Evolutionary conservation across 306 rosid genomes (phyloP), one percentile per base, ranked within the genome.

Genomic region (Gynostemma pentaphyllum): DNA sequence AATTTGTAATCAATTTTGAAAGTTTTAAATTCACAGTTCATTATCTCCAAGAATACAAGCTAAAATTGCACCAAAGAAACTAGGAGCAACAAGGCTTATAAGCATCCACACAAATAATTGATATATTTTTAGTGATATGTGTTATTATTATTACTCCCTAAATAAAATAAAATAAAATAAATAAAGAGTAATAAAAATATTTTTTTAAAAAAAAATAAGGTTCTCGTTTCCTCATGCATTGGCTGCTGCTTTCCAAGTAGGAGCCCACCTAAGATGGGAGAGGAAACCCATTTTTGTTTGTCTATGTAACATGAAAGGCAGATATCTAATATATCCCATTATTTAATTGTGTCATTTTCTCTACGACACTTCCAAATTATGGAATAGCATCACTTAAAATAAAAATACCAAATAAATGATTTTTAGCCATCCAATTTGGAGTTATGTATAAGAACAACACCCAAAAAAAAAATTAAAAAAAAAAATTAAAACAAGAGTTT

Each of bases 201-300:
- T 18, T 37, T 2, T 1, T 8, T 2, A 32, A 4, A 1, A 5
- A 24, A n/a, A n/a, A n/a, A n/a, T n/a, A n/a, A n/a, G n/a, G n/a
- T n/a, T n/a, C n/a, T 19, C 9, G 0, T 57, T 57, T 57, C n/a
- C 64, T n/a, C 41, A n/a, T 28, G 41, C 23, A 29, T 54, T 18
- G 64, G 45, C 8, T 32, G 63, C 63, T 32, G 44, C 45, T 30
- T 56, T 56, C 64, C 45, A 34, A 57, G 45, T 9, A 56, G 45
- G 45, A 57, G 45, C 29, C 64, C 64, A 57, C 36, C n/a, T 19
- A 57, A 57, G 62, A 41, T 54, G 18, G 62, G 62, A 54, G 62
- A 29, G 62, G 24, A 29, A 53, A 6, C 61, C 61, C 11, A 53
- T 53, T 53, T 56, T 32, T 9, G 16, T 56, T 32, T 56, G 63